Percentiles rank a stretch among this genome's conserved stretches.
Conservation (phyloP, 768 basidiomycete species). For the Serendipita sp. region DNA sequence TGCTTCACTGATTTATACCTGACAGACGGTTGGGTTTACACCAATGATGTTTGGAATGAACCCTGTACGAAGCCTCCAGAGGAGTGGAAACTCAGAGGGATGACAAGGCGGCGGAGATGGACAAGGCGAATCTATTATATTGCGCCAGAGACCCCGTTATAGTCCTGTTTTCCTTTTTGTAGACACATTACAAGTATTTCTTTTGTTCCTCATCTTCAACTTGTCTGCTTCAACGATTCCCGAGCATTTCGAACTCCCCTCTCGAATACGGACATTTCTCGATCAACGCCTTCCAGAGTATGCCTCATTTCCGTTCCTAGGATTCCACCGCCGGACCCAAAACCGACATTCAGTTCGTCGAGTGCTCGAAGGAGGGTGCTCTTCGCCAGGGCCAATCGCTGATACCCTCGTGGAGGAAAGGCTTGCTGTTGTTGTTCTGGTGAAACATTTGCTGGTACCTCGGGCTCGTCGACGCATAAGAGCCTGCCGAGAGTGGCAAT, state of each 20-base stretch:
- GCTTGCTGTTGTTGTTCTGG: slow-evolving; percentile 10
- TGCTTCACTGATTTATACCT: not conserved
- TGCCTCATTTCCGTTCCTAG: not conserved
- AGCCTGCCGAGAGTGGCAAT: slow-evolving; percentile 71
- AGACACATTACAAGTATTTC: not conserved
- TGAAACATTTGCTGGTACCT: slow-evolving; percentile 11
- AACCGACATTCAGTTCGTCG: slow-evolving; percentile 48
- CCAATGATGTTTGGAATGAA: slow-evolving; percentile 59
- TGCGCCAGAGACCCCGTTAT: not conserved
- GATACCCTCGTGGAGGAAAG: slow-evolving; percentile 55
- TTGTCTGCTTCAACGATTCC: not conserved
- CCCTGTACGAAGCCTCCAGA: slow-evolving; percentile 27
- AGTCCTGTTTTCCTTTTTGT: not conserved
- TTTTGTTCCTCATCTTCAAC: not conserved
- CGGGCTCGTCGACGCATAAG: slow-evolving; percentile 59
- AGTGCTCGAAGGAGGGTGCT: slow-evolving; percentile 48
- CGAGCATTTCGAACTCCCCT: not conserved
- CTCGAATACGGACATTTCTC: not conserved
- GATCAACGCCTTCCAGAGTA: not conserved
- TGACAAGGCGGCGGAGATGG: slow-evolving; percentile 60
- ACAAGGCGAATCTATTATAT: slow-evolving; percentile 45
- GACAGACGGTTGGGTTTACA: slow-evolving; percentile 68
- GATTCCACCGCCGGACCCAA: slow-evolving; percentile 48
- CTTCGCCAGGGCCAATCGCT: slow-evolving; percentile 46
- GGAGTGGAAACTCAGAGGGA: slow-evolving; percentile 27